Conservation (phyloP, 73 alveolate species). For the Halteria grandinella region DNA sequence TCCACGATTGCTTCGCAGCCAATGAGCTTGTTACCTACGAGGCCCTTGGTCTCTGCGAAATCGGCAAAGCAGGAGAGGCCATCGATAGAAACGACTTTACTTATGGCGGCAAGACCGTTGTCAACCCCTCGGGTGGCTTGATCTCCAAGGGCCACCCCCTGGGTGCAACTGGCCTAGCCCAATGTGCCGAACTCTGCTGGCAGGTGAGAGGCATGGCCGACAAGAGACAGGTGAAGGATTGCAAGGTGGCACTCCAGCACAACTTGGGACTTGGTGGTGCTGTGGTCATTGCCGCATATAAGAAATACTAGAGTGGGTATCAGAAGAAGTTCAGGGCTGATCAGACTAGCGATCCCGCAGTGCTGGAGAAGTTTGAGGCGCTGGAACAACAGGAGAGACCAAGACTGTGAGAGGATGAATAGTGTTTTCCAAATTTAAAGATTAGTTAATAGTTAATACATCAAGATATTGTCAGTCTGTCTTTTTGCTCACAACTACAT, state of each 20-base stretch:
- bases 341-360: conserved; percentile 66
- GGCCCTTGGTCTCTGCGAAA: conserved; percentile 86
- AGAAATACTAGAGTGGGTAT: conserved; percentile 63
- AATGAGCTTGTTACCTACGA: conserved; percentile 88
- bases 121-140: conserved; percentile 89
- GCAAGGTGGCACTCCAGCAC: conserved; percentile 82
- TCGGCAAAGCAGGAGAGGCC: conserved; percentile 88
- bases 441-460: no score
- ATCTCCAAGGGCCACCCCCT: conserved; percentile 91
- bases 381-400: conserved; percentile 31
- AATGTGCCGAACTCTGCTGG: conserved; percentile 92
- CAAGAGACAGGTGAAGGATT: conserved; percentile 86
- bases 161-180: conserved; percentile 94
- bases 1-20: conserved; percentile 91
- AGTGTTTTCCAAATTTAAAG: no score
- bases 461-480: no score
- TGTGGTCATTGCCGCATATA: conserved; percentile 80
- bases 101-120: conserved; percentile 86
- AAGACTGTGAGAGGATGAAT: conserved; percentile 23
- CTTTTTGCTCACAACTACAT: no score
- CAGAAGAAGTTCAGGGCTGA: conserved; percentile 54
- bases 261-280: conserved; percentile 94
- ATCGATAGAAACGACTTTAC: conserved; percentile 81
- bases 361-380: conserved; percentile 47
- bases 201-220: conserved; percentile 88